phyloP scores from a whole-genome alignment of 495 filamentous ascomycete species.

The Talaromyces liani region DNA sequence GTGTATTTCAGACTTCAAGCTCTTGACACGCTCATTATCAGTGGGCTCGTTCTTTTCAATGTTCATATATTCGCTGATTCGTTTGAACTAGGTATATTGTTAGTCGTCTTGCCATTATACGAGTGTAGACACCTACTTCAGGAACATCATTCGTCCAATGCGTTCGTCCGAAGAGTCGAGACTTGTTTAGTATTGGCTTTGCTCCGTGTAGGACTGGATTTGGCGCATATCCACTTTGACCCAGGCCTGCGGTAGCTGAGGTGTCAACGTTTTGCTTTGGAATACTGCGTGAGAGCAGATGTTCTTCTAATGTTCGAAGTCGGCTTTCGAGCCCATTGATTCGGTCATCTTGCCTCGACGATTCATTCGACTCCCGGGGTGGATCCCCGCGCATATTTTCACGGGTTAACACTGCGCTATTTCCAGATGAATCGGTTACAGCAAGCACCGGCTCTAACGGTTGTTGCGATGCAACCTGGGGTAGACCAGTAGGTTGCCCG shows the following conservation, averaged over 20 bases:
- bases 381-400: neutral
- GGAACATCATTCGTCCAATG: neutral
- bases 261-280: neutral
- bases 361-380: neutral
- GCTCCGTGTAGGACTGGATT: neutral
- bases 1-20: neutral
- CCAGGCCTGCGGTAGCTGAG: neutral
- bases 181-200: neutral
- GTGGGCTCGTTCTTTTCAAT: neutral
- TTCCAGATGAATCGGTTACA: neutral
- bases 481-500: neutral
- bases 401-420: neutral
- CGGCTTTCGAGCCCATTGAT: neutral
- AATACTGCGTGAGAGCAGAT: neutral
- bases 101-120: neutral
- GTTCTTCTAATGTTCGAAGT: neutral
- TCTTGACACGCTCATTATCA: neutral
- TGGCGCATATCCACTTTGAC: neutral
- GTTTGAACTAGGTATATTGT: neutral
- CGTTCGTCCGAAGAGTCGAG: neutral
- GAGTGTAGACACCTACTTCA: neutral
- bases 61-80: neutral
- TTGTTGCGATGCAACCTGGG: neutral
- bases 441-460: neutral
- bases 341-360: neutral